Conservation (phyloP, 306 rosid species). For the Dryas octopetala region DNA sequence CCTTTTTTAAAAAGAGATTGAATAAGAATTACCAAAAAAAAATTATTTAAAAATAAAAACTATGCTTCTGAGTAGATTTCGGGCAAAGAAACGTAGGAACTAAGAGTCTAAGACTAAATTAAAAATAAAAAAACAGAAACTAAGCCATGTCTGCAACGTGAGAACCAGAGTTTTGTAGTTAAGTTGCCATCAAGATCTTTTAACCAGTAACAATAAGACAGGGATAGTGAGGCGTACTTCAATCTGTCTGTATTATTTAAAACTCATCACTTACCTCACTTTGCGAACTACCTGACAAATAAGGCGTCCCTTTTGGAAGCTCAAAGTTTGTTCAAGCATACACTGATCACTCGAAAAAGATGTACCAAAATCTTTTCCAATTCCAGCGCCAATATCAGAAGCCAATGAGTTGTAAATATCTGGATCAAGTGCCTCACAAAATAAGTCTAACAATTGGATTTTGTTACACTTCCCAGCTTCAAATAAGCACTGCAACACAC, state of each 20-base stretch:
- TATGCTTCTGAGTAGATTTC: not conserved
- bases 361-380: conserved; percentile 38
- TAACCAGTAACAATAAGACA: not conserved
- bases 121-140: not conserved
- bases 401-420: conserved; percentile 42
- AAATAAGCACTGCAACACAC: conserved; percentile 69
- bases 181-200: not conserved
- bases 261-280: conserved; percentile 57
- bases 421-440: conserved; percentile 75
- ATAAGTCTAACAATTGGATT: conserved; percentile 68
- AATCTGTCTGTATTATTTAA: conserved; percentile 8
- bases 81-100: not conserved
- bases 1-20: not conserved
- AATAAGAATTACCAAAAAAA: too few species aligned
- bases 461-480: conserved; percentile 73
- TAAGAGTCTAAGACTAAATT: not conserved
- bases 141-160: not conserved
- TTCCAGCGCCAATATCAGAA: conserved; percentile 36
- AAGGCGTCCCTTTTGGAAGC: conserved; percentile 41
- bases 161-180: not conserved
- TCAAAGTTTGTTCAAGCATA: conserved; percentile 39
- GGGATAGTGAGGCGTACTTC: conserved; percentile 12
- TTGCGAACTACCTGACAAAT: conserved; percentile 54
- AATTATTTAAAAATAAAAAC: too few species aligned
- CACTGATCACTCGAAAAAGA: conserved; percentile 42